phyloP scores from a whole-genome alignment of 2,329 filamentous ascomycete genomes.

The Aspergillus sp. region DNA sequence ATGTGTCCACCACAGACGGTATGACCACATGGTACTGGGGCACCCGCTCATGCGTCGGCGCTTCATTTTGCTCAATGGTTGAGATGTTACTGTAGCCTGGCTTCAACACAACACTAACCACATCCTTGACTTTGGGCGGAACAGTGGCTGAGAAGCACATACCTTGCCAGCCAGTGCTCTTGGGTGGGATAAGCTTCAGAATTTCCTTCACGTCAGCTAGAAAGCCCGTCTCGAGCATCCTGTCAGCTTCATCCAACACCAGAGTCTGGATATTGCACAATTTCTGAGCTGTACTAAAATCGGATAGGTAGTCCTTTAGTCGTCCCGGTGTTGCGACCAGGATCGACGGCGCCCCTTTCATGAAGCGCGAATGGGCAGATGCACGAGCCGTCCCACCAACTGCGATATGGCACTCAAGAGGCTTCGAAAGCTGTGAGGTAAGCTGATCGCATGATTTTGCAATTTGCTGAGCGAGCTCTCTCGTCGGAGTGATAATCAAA shows the following conservation, averaged over 20 bases:
- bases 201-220: constrained; percentile 54
- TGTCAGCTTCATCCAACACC: constrained; percentile 46
- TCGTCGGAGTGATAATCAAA: constrained; percentile 49
- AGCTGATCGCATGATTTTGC: constrained; percentile 48
- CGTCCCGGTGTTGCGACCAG: constrained; percentile 52
- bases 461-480: constrained; percentile 52
- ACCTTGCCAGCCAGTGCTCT: constrained; percentile 46
- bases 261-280: constrained; percentile 51
- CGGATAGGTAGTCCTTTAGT: constrained; percentile 48
- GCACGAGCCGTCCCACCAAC: constrained; percentile 41
- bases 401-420: constrained; percentile 47
- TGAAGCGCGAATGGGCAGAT: constrained; percentile 28
- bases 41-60: constrained; percentile 65
- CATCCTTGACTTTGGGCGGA: constrained; percentile 72
- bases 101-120: constrained; percentile 65
- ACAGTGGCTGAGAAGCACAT: constrained; percentile 92
- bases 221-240: constrained; percentile 42
- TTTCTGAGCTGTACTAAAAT: constrained; percentile 43
- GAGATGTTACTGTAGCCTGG: constrained; percentile 80
- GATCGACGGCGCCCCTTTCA: constrained; percentile 33
- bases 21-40: constrained; percentile 50
- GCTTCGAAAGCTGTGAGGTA: constrained; percentile 39
- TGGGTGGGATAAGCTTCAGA: constrained; percentile 51
- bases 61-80: constrained; percentile 75
- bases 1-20: constrained; percentile 45